Evolutionary conservation across 495 filamentous ascomycete genomes (phyloP).

Genomic region (Hypoxylon cercidicola): DNA sequence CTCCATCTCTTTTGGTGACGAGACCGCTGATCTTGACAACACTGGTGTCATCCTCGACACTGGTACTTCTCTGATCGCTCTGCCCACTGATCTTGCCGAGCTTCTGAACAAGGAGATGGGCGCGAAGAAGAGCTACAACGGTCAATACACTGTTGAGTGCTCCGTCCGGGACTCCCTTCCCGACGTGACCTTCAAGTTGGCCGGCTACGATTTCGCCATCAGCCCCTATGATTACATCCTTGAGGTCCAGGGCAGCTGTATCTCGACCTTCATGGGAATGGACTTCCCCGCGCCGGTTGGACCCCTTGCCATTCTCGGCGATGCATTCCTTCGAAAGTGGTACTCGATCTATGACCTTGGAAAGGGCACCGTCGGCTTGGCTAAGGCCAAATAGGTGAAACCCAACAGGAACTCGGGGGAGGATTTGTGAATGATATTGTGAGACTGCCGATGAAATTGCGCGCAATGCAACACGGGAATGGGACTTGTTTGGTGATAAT

Average conservation of each 20-base stretch:
- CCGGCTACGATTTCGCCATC: constrained; percentile 92
- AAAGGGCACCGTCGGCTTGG: constrained; percentile 85
- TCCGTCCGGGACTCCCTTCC: constrained; percentile 81
- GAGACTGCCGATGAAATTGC: constrained; percentile 24
- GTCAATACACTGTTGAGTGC: constrained; percentile 96
- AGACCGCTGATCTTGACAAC: constrained; percentile 85
- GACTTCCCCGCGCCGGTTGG: constrained; percentile 93
- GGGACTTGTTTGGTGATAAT: constrained; percentile 35
- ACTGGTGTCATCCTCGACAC: constrained; percentile 98
- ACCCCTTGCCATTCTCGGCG: constrained; percentile 94
- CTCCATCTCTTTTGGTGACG: constrained; percentile 85
- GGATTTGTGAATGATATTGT: constrained; percentile 21
- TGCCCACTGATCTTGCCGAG: constrained; percentile 92
- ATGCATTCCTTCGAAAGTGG: constrained; percentile 96
- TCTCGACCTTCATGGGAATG: constrained; percentile 98
- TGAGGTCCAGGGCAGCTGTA: constrained; percentile 93
- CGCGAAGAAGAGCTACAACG: constrained; percentile 94
- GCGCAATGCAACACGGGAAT: constrained; percentile 22
- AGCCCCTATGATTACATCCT: constrained; percentile 92
- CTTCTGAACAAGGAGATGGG: constrained; percentile 98
- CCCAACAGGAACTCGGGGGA: constrained; percentile 4
- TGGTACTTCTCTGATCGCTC: constrained; percentile 96
- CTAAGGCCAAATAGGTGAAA: constrained; percentile 72
- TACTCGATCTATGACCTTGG: constrained; percentile 97
- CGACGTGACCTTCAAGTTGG: constrained; percentile 87